These are phyloP conservation scores for Kuraishia cidri DNA, from an alignment of 805 yeast genomes.

Conservation along the genomic window DNA sequence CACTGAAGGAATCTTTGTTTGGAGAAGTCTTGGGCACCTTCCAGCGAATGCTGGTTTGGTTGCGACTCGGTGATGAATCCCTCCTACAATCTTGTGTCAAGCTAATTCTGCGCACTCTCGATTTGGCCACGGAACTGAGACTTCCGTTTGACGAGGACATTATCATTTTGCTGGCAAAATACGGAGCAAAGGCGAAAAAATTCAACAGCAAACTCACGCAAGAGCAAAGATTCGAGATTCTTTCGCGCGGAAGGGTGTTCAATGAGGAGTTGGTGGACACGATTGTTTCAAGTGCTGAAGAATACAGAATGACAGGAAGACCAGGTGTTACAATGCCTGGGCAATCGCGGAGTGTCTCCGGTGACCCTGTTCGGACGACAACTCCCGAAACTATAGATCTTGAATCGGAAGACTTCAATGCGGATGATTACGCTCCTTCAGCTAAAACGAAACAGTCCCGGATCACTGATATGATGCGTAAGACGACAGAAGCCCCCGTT, in stretches of 20 bases:
- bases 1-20: slow-evolving; percentile 26
- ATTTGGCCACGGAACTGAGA: slow-evolving; percentile 47
- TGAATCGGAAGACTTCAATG: background rate
- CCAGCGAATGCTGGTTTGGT: slow-evolving; percentile 65
- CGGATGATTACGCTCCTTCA: background rate
- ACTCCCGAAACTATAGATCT: background rate
- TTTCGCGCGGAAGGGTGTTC: slow-evolving; percentile 50
- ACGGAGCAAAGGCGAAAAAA: slow-evolving; percentile 57
- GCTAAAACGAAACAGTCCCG: background rate
- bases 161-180: slow-evolving; percentile 47
- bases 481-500: slow-evolving; percentile 10
- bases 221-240: slow-evolving; percentile 55
- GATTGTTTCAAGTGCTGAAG: slow-evolving; percentile 33
- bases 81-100: slow-evolving; percentile 66
- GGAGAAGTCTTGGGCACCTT: slow-evolving; percentile 53
- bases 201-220: slow-evolving; percentile 63
- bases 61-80: slow-evolving; percentile 73
- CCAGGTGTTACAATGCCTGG: background rate
- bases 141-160: slow-evolving; percentile 43
- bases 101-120: slow-evolving; percentile 57
- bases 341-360: background rate
- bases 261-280: slow-evolving; percentile 45
- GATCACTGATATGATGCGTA: background rate
- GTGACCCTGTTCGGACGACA: background rate
- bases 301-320: slow-evolving; percentile 9